Percentiles rank a stretch among this genome's conserved stretches.
Conservation (phyloP, 306 rosid species). For the Fragaria nilgerrensis region DNA sequence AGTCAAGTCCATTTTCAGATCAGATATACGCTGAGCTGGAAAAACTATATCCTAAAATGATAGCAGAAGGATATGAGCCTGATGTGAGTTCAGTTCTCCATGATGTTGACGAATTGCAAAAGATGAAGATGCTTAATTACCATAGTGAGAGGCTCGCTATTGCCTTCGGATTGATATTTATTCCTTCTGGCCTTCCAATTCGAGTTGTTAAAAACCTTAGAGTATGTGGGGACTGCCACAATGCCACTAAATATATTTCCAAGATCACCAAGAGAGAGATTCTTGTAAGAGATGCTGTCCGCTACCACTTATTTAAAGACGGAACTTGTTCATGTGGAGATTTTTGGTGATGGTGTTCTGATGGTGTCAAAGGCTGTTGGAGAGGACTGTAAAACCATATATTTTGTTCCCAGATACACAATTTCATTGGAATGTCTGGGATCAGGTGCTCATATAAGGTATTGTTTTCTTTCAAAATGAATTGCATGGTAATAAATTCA, state of each 20-base stretch:
- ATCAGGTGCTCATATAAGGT: background rate
- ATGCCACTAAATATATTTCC: conserved; percentile 86
- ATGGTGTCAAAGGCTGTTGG: background rate
- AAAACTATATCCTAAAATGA: conserved; percentile 53
- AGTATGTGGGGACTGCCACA: conserved; percentile 91
- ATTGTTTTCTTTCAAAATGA: background rate
- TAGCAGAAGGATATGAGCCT: conserved; percentile 73
- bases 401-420: background rate
- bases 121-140: conserved; percentile 73
- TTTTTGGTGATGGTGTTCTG: conserved; percentile 59
- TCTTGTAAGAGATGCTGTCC: conserved; percentile 79
- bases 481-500: background rate
- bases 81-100: conserved; percentile 81
- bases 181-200: conserved; percentile 67
- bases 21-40: conserved; percentile 77
- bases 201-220: conserved; percentile 79
- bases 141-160: conserved; percentile 93
- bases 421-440: background rate
- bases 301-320: conserved; percentile 87
- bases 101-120: conserved; percentile 79
- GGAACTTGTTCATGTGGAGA: conserved; percentile 88
- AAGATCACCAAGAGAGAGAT: conserved; percentile 83
- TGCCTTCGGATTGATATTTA: conserved; percentile 81
- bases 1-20: conserved; percentile 65
- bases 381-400: conserved; percentile 2